Evolutionary conservation across 345 rosid genomes (phyloP), one percentile per base, ranked within the genome.

Genomic region (Heritiera littoralis): DNA sequence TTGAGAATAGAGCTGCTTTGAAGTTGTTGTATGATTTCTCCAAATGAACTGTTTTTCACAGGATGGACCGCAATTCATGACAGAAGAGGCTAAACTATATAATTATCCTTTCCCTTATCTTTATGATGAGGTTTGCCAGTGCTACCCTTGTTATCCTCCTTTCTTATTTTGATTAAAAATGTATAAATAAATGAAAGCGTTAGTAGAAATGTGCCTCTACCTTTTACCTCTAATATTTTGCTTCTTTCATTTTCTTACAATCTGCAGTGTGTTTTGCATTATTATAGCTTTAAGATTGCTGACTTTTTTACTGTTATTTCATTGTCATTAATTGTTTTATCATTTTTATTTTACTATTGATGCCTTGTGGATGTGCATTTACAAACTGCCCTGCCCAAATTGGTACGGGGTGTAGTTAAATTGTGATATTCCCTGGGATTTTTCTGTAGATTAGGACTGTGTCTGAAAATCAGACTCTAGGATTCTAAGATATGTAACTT

Each of bases 61-160:
- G 98, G 98, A 95, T 88, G 98, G 98, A 78, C 97, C 96, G 0
- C 86, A 91, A 79, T 91, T 91, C 67, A 95, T 93, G 94, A 94
- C 97, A 60, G 93, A 95, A 78, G 98, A 95, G 38, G 98, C 97
- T 54, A 87, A 87, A 81, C 64, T 40, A 30, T 88, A 86, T 79
- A 85, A 85, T 2, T 95, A 93, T 61, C 94, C 97, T 17, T 95
- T 95, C 83, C 98, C 97, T 58, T 95, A 93, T 84, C 85, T 95
- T 54, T 92, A 89, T 80, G 97, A 93, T 66, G 91, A 95, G 92
- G 97, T 95, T 78, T 65, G 76, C 59, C 38, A 30, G 54, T 80
- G 68, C 68, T 66, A 23, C 48, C 8, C 68, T 35, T 35, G 38
- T 32, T 48, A 13, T 51, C 11, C 9, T 17, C 28, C 32, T 56